Conservation (phyloP, 768 basidiomycete genomes). For the Suillus subaureus region DNA sequence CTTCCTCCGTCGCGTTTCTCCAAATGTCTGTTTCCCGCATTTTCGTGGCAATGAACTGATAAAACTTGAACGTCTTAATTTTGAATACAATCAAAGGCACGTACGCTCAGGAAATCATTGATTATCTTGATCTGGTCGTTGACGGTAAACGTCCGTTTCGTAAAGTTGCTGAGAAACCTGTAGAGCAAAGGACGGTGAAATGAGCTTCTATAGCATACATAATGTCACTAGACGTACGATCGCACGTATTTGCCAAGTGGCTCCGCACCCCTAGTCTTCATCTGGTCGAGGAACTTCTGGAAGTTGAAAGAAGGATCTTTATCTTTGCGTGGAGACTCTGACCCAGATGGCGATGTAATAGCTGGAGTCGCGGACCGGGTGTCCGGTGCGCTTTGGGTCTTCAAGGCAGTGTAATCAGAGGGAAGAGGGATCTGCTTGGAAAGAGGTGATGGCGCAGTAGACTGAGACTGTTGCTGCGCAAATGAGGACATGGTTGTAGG, state of each 20-base stretch:
- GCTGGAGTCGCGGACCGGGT: conserved; percentile 29
- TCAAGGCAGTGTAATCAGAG: conserved; percentile 1
- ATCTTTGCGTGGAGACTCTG: conserved; percentile 38
- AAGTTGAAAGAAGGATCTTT: conserved; percentile 77
- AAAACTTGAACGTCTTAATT: conserved; percentile 11
- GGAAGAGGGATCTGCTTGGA: conserved; percentile 14
- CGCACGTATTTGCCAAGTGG: conserved; percentile 93
- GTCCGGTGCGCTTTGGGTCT: conserved; percentile 18
- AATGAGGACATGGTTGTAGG: conserved; percentile 61
- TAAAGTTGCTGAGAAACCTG: conserved; percentile 92
- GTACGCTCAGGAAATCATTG: conserved; percentile 86
- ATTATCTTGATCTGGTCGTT: conserved; percentile 95
- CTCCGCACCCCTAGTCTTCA: conserved; percentile 85
- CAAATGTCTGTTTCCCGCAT: conserved; percentile 88
- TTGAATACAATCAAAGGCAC: conserved; percentile 5
- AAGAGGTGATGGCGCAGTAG: conserved; percentile 12
- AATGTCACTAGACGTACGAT: conserved; percentile 62
- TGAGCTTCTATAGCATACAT: conserved; percentile 7
- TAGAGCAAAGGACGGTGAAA: not conserved
- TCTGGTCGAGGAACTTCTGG: conserved; percentile 92
- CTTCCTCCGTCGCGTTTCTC: conserved; percentile 73
- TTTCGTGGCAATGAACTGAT: conserved; percentile 83
- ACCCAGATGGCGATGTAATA: conserved; percentile 21
- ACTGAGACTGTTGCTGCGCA: conserved; percentile 31
- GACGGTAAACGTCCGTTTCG: conserved; percentile 89